Conservation (phyloP, 495 filamentous ascomycete species). For the Trichoderma orchidacearum region DNA sequence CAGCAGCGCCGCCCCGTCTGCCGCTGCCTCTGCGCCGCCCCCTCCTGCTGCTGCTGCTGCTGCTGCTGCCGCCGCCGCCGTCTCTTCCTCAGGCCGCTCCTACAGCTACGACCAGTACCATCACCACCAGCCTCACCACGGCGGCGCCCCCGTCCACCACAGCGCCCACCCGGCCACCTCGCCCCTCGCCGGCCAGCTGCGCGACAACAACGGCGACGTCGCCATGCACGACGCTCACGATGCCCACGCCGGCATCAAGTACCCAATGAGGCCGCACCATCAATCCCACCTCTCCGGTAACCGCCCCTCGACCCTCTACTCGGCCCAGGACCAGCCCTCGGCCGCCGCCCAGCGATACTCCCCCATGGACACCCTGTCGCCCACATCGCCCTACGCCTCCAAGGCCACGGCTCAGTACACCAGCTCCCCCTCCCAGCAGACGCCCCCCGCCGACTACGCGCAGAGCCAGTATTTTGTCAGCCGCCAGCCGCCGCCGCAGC, state of each 20-base stretch:
- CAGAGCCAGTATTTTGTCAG: constrained; percentile 32
- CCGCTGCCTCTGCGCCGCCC: neutral
- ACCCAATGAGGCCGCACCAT: constrained; percentile 58
- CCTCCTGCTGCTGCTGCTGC: neutral
- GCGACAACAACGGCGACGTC: constrained; percentile 70
- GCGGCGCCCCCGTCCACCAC: neutral
- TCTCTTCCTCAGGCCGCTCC: neutral
- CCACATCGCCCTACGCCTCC: constrained; percentile 35
- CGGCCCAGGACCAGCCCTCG: constrained; percentile 55
- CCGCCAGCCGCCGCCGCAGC: constrained; percentile 16
- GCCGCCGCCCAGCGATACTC: constrained; percentile 84
- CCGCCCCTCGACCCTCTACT: constrained; percentile 35
- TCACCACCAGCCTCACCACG: constrained; percentile 13
- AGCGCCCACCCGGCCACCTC: constrained; percentile 41
- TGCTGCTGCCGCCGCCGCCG: neutral
- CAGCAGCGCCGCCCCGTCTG: neutral
- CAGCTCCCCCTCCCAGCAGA: constrained; percentile 27
- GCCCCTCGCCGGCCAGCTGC: constrained; percentile 49
- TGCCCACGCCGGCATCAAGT: constrained; percentile 60
- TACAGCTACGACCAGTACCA: neutral
- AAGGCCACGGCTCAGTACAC: constrained; percentile 29
- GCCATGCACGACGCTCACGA: constrained; percentile 83
- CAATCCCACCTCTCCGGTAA: constrained; percentile 38
- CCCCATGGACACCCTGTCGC: constrained; percentile 71
- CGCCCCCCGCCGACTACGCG: constrained; percentile 36